A percentile compares a stretch with the other conserved stretches of the same genome.
These are phyloP conservation scores for Closterium sp. DNA, from an alignment of 139 green algal species.

Conservation along the genomic window DNA sequence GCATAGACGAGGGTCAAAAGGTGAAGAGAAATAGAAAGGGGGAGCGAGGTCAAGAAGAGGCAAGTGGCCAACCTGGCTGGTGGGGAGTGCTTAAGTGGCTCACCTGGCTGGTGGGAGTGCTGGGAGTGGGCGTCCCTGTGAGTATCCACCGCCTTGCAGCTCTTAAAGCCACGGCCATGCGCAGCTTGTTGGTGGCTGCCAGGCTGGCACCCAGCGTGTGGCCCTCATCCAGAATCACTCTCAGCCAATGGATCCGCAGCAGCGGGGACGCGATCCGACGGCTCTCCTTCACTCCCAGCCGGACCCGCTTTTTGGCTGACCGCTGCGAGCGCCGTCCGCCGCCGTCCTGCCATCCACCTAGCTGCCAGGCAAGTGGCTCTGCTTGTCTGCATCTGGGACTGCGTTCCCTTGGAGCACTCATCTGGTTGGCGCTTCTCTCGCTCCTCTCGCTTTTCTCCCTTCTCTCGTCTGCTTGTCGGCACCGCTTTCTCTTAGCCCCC, in stretches of 20 bases:
- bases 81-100: neutral
- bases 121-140: constrained; percentile 81
- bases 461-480: neutral
- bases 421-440: neutral
- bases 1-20: too few species aligned
- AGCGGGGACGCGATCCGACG: constrained; percentile 15
- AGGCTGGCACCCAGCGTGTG: constrained; percentile 76
- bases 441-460: neutral
- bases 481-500: neutral
- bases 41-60: neutral
- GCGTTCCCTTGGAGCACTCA: neutral
- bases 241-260: constrained; percentile 84
- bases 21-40: neutral
- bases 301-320: neutral
- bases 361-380: neutral
- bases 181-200: constrained; percentile 80
- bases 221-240: constrained; percentile 92
- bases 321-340: neutral
- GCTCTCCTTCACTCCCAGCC: neutral
- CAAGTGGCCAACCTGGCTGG: too few species aligned
- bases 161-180: constrained; percentile 69
- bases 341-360: neutral
- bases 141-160: constrained; percentile 87
- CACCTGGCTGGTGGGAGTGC: constrained; percentile 52
- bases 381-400: neutral